These are phyloP conservation scores for Trametes sp. DNA, from an alignment of 1,284 basidiomycete genomes.

Conservation along the genomic window DNA sequence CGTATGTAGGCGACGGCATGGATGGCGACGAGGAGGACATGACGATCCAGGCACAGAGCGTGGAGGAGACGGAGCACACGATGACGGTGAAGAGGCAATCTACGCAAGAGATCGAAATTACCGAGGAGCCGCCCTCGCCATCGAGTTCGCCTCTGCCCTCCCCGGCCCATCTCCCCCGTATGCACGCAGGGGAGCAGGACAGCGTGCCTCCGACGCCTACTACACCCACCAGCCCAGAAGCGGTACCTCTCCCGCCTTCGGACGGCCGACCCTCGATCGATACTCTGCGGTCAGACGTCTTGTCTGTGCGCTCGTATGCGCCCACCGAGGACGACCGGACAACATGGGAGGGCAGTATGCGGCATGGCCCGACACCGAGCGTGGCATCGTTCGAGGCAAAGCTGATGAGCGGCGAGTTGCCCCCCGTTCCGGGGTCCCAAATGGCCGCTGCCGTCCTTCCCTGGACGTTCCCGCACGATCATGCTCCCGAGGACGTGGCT, in stretches of 20 bases:
- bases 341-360: constrained; percentile 61
- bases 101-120: constrained; percentile 19
- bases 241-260: constrained; percentile 42
- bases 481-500: constrained; percentile 82
- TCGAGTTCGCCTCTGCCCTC: constrained; percentile 3
- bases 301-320: constrained; percentile 57
- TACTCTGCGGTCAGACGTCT: constrained; percentile 49
- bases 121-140: constrained; percentile 18
- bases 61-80: constrained; percentile 32
- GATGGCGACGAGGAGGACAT: constrained; percentile 60
- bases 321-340: constrained; percentile 61
- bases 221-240: constrained; percentile 6
- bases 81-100: constrained; percentile 21
- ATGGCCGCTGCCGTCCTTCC: constrained; percentile 50
- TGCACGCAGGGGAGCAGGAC: constrained; percentile 8
- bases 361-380: constrained; percentile 31
- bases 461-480: constrained; percentile 75
- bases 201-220: constrained; percentile 16
- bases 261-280: constrained; percentile 26
- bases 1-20: constrained; percentile 39
- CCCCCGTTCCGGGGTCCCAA: constrained; percentile 49
- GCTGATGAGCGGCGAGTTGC: constrained; percentile 59
- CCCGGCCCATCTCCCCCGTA: background rate
- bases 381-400: constrained; percentile 58
- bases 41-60: constrained; percentile 57